A percentile compares a stretch with the other conserved stretches of the same genome.
These are phyloP conservation scores for Nicotiana noctiflora DNA, from an alignment of 257 asterid species.

Conservation along the genomic window DNA sequence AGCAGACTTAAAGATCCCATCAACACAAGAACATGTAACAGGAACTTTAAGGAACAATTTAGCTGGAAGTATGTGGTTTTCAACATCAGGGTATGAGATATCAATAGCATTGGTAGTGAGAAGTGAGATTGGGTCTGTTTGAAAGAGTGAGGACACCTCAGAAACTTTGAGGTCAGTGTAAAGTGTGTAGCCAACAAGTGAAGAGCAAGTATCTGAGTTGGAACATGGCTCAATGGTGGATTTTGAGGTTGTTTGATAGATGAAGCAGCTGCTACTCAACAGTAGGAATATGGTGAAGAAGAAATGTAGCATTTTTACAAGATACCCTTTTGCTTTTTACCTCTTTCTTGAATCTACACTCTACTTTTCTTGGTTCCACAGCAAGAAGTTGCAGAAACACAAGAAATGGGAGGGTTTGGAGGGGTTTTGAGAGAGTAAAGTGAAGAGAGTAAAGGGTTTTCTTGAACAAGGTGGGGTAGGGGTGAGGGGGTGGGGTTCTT, in stretches of 20 bases:
- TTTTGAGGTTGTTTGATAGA: constrained; percentile 42
- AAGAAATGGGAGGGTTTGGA: not conserved
- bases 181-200: constrained; percentile 80
- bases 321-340: not conserved
- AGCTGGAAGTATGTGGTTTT: constrained; percentile 86
- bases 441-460: not conserved
- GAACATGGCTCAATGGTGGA: constrained; percentile 97
- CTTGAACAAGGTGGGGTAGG: not conserved
- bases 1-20: constrained; percentile 78
- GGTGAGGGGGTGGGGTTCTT: not conserved
- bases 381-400: not conserved
- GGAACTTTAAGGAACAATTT: constrained; percentile 72
- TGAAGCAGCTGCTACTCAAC: not conserved
- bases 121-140: constrained; percentile 74
- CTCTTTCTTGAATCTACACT: not conserved
- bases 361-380: not conserved
- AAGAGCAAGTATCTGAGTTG: constrained; percentile 60
- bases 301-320: not conserved
- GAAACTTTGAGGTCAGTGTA: constrained; percentile 95
- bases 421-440: not conserved
- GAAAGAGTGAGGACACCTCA: constrained; percentile 81
- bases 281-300: constrained; percentile 12
- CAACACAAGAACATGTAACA: constrained; percentile 65
- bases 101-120: constrained; percentile 74
- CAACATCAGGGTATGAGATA: constrained; percentile 76